Evolutionary conservation across 768 basidiomycete species (phyloP), one percentile per base, ranked within the genome.

Genomic region (Tylopilus balloui): DNA sequence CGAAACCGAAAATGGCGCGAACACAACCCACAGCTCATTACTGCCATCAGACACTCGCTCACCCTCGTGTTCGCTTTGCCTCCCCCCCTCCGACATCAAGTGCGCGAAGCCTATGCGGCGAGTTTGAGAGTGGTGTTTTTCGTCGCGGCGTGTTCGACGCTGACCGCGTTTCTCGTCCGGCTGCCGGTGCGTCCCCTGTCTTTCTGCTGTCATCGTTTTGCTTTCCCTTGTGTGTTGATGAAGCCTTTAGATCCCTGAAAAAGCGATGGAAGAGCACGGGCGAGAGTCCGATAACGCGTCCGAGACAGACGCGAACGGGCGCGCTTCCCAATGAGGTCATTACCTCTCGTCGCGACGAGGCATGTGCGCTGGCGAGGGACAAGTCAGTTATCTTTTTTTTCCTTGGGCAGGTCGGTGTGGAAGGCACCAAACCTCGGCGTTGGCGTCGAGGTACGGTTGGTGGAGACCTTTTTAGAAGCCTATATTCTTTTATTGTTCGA

Each of bases 91-190:
- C 60, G 56, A 13, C 61, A 47, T n/a, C 24, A 46, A 4, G 48
- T 52, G 6, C 51, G 60, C 1, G 61, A 63, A 14, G 45, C 61
- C 0, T 61, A 62, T 13, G 60, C 60, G 3, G 56, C 53, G 1
- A 56, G 53, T 50, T 24, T 62, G 21, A 43, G 13, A 13, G 56
- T 54, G 4, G 60, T 61, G 31, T 61, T 56, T 8, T 39, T 59
- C 34, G 24, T 56, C 0, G 54, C 54, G 1, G 60, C 60, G 10
- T 59, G 57, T 44, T 62, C 60, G 15, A 47, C 47, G 29, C 15
- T 41, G 31, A 47, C 17, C 17, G 47, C 47, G 6, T 61, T 44
- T 43, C 29, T 61, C 3, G 46, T 59, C 4, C 29, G 60, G 27
- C 29, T 61, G 6, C 60, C 54, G 14, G 57, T 62, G 12, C 24